A percentile compares a stretch with the other conserved stretches of the same genome.
Conservation (phyloP, 2,329 filamentous ascomycete species). For the Boeremia exigua region DNA sequence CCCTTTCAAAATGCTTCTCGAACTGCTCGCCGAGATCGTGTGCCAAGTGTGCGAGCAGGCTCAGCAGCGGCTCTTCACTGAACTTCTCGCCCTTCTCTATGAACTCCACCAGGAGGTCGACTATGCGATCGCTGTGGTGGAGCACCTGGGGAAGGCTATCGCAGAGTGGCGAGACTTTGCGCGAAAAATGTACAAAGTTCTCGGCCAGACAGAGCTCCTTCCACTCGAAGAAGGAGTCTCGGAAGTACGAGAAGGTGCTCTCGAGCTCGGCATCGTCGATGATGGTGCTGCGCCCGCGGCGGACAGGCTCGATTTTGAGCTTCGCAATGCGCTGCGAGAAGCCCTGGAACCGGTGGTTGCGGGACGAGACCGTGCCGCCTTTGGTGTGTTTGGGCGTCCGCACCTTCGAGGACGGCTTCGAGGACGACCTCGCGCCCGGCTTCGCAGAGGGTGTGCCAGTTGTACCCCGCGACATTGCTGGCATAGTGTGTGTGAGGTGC, state of each 20-base stretch:
- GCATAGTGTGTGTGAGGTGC: slow-evolving; percentile 43
- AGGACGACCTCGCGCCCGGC: slow-evolving; percentile 21
- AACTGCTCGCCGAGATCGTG: slow-evolving; percentile 88
- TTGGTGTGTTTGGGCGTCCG: slow-evolving; percentile 69
- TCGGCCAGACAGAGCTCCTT: slow-evolving; percentile 87
- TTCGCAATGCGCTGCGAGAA: slow-evolving; percentile 90
- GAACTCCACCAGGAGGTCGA: slow-evolving; percentile 75
- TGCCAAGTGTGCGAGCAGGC: slow-evolving; percentile 91
- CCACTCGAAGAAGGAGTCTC: slow-evolving; percentile 85
- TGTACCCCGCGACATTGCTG: slow-evolving; percentile 51
- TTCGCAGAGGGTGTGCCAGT: slow-evolving; percentile 20
- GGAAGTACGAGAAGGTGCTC: slow-evolving; percentile 84
- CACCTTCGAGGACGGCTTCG: slow-evolving; percentile 21
- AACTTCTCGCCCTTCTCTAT: slow-evolving; percentile 80
- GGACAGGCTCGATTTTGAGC: slow-evolving; percentile 91
- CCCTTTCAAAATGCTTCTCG: slow-evolving; percentile 82
- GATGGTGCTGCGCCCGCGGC: slow-evolving; percentile 83
- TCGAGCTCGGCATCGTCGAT: slow-evolving; percentile 80
- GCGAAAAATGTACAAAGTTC: slow-evolving; percentile 77
- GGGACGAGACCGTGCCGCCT: slow-evolving; percentile 74
- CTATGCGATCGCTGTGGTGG: slow-evolving; percentile 86
- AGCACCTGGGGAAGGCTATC: slow-evolving; percentile 92
- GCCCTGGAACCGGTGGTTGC: slow-evolving; percentile 87
- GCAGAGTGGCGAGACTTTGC: slow-evolving; percentile 76
- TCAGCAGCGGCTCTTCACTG: slow-evolving; percentile 83